A percentile compares a stretch with the other conserved stretches of the same genome.
Evolutionary conservation across 1,284 basidiomycete species (phyloP).

Genomic region (Sporisorium graminicola): DNA sequence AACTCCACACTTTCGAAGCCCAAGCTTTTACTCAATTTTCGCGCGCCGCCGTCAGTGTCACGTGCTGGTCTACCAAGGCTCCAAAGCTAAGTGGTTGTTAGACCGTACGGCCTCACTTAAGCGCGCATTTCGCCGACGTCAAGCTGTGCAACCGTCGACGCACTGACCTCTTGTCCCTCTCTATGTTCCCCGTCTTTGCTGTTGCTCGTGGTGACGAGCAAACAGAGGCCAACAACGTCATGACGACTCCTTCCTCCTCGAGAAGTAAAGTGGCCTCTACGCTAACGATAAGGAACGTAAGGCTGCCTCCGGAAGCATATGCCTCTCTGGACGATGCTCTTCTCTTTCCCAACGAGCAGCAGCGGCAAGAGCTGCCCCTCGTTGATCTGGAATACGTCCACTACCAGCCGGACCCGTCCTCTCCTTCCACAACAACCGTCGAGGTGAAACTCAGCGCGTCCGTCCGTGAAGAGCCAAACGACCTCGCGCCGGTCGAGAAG

Average conservation of each 20-base stretch:
- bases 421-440: neutral
- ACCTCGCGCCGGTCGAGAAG: neutral
- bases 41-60: slow-evolving; percentile 23
- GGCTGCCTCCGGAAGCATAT: slow-evolving; percentile 20
- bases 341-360: neutral
- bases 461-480: no score
- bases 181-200: neutral
- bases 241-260: neutral
- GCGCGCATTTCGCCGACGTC: slow-evolving; percentile 21
- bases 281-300: slow-evolving; percentile 19
- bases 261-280: neutral
- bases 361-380: slow-evolving; percentile 4
- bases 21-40: slow-evolving; percentile 7
- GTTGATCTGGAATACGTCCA: slow-evolving; percentile 27
- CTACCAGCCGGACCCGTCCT: slow-evolving; percentile 2
- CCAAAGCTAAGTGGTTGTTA: neutral
- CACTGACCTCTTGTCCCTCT: neutral
- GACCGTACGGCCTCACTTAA: no score
- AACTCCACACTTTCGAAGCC: slow-evolving; percentile 25
- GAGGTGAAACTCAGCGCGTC: slow-evolving; percentile 16
- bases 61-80: slow-evolving; percentile 23
- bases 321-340: neutral
- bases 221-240: neutral
- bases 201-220: no score
- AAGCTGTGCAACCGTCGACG: neutral